A percentile compares a stretch with the other conserved stretches of the same genome.
These are phyloP conservation scores for Paspalum vaginatum DNA, from an alignment of 176 grass and related monocot species.

Conservation along the genomic window DNA sequence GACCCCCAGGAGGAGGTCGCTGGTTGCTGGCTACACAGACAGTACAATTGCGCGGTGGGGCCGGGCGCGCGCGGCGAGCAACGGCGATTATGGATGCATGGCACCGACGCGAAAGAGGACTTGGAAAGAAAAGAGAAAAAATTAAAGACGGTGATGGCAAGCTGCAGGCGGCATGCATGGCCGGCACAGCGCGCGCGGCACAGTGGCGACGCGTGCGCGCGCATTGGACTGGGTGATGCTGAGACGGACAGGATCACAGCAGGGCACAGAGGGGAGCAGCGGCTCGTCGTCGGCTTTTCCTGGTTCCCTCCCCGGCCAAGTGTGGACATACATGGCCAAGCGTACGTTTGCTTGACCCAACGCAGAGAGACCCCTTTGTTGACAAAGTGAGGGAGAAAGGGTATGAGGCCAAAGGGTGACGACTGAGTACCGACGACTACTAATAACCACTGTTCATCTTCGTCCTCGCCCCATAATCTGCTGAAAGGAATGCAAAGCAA, in stretches of 20 bases:
- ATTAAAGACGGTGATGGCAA: slow-evolving; percentile 17
- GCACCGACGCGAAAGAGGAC: neutral
- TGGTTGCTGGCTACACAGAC: slow-evolving; percentile 4
- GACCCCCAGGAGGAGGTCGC: slow-evolving; percentile 4
- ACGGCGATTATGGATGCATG: slow-evolving; percentile 15
- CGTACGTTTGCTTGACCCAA: slow-evolving; percentile 36
- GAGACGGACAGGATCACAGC: slow-evolving; percentile 12
- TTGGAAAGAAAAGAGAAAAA: neutral
- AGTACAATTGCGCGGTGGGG: slow-evolving; percentile 11
- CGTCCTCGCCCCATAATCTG: slow-evolving; percentile 20
- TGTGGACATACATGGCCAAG: slow-evolving; percentile 35
- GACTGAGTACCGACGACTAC: neutral
- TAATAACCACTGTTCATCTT: slow-evolving; percentile 48
- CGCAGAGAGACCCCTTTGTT: slow-evolving; percentile 9
- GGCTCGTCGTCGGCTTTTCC: slow-evolving; percentile 48
- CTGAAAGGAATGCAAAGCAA: neutral
- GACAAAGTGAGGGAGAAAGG: slow-evolving; percentile 39
- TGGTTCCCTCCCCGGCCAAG: slow-evolving; percentile 9
- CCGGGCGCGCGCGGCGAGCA: slow-evolving; percentile 30
- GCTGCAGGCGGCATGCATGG: neutral
- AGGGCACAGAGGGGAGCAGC: slow-evolving; percentile 34
- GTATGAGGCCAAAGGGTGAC: neutral
- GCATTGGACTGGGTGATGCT: neutral
- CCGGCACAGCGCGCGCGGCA: slow-evolving; percentile 13
- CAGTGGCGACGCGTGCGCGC: slow-evolving; percentile 18